Evolutionary conservation across 192 early-diverging fungal genomes (phyloP), one percentile per base, ranked within the genome.

Genomic region (Gigaspora rosea): DNA sequence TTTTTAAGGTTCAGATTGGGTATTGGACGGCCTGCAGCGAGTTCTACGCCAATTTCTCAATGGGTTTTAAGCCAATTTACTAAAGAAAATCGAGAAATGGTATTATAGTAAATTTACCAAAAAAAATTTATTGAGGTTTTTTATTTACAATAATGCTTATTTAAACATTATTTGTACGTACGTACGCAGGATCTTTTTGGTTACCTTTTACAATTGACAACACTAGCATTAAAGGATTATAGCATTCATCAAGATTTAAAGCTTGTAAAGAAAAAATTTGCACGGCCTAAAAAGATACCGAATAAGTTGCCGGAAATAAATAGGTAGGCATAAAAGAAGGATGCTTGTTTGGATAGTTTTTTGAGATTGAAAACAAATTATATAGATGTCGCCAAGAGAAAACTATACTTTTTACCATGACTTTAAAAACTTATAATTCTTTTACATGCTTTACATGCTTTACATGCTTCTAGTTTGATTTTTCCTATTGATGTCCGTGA

Each of bases 71-170:
- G 78, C 20, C 65, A 59, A 11, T 87, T 90, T 58, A 54, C 76
- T 35, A 83, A 79, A 35, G 89, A 85, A 15, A 80, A 83, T 59
- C 80, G 86, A 12, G 89, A 90, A 71, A 87, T 90, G 86, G 89
- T 86, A 78, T 65, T 57, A 32, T 35, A 63, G 11, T 49, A 32
- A 27, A 20, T 35, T 4, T 51, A 12, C 58, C 33, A 8, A 41
- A n/a, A n/a, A n/a, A n/a, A n/a, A 11, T 64, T 10, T 69, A 57
- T 41, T 64, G 3, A 33, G 36, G 32, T 61, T 59, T 54, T n/a
- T 15, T 27, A 12, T 0, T 20, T 22, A 63, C 12, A 9, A 20
- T 27, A 64, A 22, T 41, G 52, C 20, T 62, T 22, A 15, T 58
- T 75, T 20, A 11, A 41, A 6, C 35, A 15, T 4, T 57, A 59